Conservation (phyloP, 140 eudicot genomes). For the Senecio squalidus region DNA sequence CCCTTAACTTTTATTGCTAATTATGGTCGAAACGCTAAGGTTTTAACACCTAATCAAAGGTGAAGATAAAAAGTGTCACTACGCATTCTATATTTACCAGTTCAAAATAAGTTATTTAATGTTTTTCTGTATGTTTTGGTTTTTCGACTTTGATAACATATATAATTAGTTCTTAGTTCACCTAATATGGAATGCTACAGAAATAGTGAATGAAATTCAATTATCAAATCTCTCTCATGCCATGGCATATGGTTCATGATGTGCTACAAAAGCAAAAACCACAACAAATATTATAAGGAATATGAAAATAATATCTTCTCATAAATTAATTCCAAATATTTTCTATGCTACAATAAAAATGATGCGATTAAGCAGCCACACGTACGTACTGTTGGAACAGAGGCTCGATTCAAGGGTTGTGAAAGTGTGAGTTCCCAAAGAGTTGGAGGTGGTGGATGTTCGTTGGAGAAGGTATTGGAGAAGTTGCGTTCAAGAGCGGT, state of each 20-base stretch:
- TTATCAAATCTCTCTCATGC: background rate
- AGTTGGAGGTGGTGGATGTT: constrained; percentile 37
- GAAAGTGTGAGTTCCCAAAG: constrained; percentile 19
- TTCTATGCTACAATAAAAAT: constrained; percentile 34
- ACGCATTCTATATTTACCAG: too few species aligned
- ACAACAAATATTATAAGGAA: constrained; percentile 25
- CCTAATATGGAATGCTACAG: too few species aligned
- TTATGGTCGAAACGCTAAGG: too few species aligned
- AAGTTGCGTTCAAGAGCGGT: constrained; percentile 43
- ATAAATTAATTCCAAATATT: constrained; percentile 30
- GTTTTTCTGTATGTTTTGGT: too few species aligned
- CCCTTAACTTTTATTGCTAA: too few species aligned
- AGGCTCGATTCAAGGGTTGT: constrained; percentile 30
- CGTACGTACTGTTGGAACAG: constrained; percentile 19
- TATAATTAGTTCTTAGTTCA: too few species aligned
- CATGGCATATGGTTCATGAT: background rate
- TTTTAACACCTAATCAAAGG: too few species aligned
- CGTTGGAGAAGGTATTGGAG: constrained; percentile 43
- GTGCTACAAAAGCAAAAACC: constrained; percentile 11
- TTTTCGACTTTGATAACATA: too few species aligned
- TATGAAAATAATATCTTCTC: constrained; percentile 26
- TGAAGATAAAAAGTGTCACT: too few species aligned
- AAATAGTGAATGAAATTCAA: background rate
- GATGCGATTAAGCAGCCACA: constrained; percentile 26
- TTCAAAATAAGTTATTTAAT: too few species aligned